phyloP scores from a whole-genome alignment of 2,329 filamentous ascomycete species.

The Hysterium pulicare region DNA sequence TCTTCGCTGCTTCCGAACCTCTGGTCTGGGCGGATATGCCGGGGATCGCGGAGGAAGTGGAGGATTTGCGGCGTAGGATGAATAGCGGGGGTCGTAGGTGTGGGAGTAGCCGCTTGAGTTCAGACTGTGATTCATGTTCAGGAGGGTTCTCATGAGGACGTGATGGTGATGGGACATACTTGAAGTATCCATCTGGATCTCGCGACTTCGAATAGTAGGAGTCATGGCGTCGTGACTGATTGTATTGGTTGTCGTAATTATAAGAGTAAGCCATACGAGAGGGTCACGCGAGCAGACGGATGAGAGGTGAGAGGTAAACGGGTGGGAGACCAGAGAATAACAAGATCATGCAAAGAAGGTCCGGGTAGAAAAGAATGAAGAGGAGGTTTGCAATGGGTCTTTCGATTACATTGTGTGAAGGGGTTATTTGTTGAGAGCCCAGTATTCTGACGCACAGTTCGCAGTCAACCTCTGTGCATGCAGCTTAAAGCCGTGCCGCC shows the following conservation, averaged over 20 bases:
- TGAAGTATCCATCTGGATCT: conserved; percentile 20
- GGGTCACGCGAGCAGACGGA: conserved; percentile 11
- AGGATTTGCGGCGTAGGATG: conserved; percentile 21
- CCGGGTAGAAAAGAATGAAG: no score
- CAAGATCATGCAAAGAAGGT: no score
- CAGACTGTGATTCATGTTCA: conserved; percentile 21
- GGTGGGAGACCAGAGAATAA: no score
- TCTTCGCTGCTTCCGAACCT: conserved; percentile 15
- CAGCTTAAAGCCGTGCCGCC: no score
- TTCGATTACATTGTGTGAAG: no score
- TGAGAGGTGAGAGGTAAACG: no score
- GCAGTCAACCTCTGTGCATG: no score
- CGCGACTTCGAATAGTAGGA: conserved; percentile 21
- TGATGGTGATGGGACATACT: conserved; percentile 14
- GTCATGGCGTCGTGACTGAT: conserved; percentile 22
- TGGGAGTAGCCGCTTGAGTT: conserved; percentile 12
- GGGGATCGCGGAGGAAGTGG: conserved; percentile 17
- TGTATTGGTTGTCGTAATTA: conserved; percentile 21
- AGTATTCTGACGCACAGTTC: no score
- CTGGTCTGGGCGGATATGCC: conserved; percentile 16
- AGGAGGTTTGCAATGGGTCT: no score
- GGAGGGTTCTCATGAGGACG: conserved; percentile 6
- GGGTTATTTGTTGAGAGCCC: no score
- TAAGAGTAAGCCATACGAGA: conserved; percentile 22
- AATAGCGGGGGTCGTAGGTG: conserved; percentile 33